phyloP scores from a whole-genome alignment of 2,329 filamentous ascomycete genomes.

The Penicillium sp. region DNA sequence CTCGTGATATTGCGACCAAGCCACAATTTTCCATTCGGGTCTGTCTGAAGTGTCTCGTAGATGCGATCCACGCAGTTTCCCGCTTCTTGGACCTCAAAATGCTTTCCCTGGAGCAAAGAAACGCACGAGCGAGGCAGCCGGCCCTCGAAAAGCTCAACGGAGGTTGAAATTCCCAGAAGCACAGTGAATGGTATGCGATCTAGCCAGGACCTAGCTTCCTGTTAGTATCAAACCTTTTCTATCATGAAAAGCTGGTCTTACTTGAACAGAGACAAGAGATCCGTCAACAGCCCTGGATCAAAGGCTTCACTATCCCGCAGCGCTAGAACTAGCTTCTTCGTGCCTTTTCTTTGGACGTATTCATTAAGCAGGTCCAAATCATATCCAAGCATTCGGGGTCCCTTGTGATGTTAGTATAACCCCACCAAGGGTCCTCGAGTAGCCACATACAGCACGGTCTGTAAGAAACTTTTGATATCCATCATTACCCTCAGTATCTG shows the following conservation, averaged over 20 bases:
- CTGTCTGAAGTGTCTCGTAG: conserved; percentile 40
- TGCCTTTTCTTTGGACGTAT: conserved; percentile 39
- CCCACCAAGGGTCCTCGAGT: background rate
- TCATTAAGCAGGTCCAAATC: conserved; percentile 47
- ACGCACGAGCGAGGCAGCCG: conserved; percentile 55
- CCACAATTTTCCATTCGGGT: conserved; percentile 43
- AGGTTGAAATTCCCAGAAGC: conserved; percentile 61
- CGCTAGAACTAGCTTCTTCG: conserved; percentile 43
- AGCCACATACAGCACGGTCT: conserved; percentile 37
- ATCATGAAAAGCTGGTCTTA: conserved; percentile 28
- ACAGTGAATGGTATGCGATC: conserved; percentile 61
- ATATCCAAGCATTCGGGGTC: conserved; percentile 44
- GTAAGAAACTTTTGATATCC: conserved; percentile 40
- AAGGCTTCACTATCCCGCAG: conserved; percentile 50
- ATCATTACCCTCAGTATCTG: conserved; percentile 38
- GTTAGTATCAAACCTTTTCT: conserved; percentile 21
- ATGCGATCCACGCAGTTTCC: conserved; percentile 47
- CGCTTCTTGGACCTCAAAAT: conserved; percentile 54
- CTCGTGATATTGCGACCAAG: conserved; percentile 54
- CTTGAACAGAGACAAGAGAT: conserved; percentile 48
- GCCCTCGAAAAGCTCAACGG: conserved; percentile 59
- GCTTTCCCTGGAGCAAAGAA: conserved; percentile 52
- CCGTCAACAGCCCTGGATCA: conserved; percentile 44
- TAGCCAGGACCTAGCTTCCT: conserved; percentile 53
- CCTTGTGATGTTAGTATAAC: conserved; percentile 30